Conservation (phyloP, 75 land plant species). For the Adiantum capillusveneris region DNA sequence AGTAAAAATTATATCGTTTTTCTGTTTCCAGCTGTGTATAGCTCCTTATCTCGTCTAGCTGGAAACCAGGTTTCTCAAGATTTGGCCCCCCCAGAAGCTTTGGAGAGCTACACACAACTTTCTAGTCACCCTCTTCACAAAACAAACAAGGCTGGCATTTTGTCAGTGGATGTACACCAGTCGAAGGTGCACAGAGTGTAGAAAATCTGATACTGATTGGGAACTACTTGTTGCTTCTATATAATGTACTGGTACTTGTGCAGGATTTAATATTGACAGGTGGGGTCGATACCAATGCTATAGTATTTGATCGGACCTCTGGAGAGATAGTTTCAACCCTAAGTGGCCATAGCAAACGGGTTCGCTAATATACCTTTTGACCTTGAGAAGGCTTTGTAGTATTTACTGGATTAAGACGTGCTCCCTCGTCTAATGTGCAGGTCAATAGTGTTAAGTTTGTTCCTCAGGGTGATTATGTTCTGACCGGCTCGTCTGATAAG, state of each 20-base stretch:
- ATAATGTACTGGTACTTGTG: background rate
- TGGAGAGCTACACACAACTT: conserved; percentile 84
- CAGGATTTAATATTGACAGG: conserved; percentile 91
- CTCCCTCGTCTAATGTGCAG: conserved; percentile 38
- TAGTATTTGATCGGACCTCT: conserved; percentile 67
- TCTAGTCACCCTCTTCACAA: conserved; percentile 96
- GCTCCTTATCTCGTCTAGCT: no score
- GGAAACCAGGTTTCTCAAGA: conserved; percentile 59
- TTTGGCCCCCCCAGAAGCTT: conserved; percentile 57
- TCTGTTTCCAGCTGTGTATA: no score
- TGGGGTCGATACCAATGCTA: conserved; percentile 83
- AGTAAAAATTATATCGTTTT: no score
- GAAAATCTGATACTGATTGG: background rate
- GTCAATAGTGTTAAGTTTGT: conserved; percentile 96
- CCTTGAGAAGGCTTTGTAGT: no score
- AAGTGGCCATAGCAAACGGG: conserved; percentile 93
- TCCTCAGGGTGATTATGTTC: conserved; percentile 43
- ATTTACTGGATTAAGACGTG: no score
- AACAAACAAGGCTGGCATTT: conserved; percentile 87
- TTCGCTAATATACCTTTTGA: conserved; percentile 17
- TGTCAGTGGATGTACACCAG: conserved; percentile 73
- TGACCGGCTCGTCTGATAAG: conserved; percentile 96
- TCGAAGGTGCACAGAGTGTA: conserved; percentile 49
- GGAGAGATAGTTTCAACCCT: conserved; percentile 78
- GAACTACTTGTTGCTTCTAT: no score